A percentile compares a stretch with the other conserved stretches of the same genome.
phyloP scores from a whole-genome alignment of 768 basidiomycete genomes.

The Sarcomyxa edulis region DNA sequence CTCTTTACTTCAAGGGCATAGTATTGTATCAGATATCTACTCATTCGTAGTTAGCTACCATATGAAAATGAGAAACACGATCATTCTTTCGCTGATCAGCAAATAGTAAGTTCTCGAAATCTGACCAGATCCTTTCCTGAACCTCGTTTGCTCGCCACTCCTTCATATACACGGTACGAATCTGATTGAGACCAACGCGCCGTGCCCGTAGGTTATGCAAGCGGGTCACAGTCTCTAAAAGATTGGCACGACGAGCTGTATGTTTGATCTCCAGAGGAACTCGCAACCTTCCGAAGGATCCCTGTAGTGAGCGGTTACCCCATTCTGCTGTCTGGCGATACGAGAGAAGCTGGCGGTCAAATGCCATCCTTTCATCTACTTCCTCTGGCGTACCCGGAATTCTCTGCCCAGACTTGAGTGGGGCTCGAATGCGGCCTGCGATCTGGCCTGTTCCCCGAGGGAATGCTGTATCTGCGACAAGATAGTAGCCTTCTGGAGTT shows the following conservation, averaged over 20 bases:
- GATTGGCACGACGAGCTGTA: conserved; percentile 13
- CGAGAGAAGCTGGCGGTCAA: conserved; percentile 34
- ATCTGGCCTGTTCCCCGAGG: conserved; percentile 19
- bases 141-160: conserved; percentile 27
- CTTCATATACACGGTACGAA: conserved; percentile 32
- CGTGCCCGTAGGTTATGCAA: conserved; percentile 28
- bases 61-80: conserved; percentile 27
- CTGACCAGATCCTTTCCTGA: conserved; percentile 27
- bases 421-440: conserved; percentile 23
- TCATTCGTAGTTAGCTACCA: conserved; percentile 11
- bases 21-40: too few relatives aligned
- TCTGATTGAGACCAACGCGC: conserved; percentile 35
- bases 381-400: conserved; percentile 14
- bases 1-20: too few relatives aligned
- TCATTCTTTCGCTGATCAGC: conserved; percentile 24
- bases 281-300: conserved; percentile 38
- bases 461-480: conserved; percentile 36
- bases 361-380: conserved; percentile 16
- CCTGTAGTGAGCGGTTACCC: conserved; percentile 41
- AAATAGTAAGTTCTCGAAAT: conserved; percentile 34
- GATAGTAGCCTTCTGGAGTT: conserved; percentile 28
- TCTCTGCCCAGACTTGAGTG: conserved; percentile 26
- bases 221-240: conserved; percentile 30
- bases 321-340: conserved; percentile 46
- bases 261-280: conserved; percentile 32